Percentiles rank a stretch among this genome's conserved stretches.
phyloP scores from a whole-genome alignment of 2,329 filamentous ascomycete species.

The Cladophialophora psammophila region DNA sequence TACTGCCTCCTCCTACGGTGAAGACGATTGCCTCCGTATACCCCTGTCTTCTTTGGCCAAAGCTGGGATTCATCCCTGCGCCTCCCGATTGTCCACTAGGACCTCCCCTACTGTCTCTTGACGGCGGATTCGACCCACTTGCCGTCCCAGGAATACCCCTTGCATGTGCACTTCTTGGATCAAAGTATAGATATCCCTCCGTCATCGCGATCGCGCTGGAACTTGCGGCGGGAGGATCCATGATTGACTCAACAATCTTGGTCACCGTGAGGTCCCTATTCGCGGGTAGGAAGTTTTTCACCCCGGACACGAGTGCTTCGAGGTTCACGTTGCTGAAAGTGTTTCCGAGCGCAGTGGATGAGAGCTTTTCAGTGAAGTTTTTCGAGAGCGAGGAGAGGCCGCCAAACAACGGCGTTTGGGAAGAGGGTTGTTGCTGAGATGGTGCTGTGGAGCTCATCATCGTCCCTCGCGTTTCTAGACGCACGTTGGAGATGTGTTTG shows the following conservation, averaged over 20 bases:
- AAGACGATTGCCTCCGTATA: slow-evolving; percentile 94
- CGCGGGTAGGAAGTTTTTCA: slow-evolving; percentile 97
- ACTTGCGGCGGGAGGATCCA: slow-evolving; percentile 90
- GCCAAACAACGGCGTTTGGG: slow-evolving; percentile 77
- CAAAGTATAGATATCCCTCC: slow-evolving; percentile 96
- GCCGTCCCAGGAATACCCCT: slow-evolving; percentile 79
- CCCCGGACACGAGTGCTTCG: slow-evolving; percentile 90
- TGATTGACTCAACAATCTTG: slow-evolving; percentile 96
- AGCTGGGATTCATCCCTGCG: slow-evolving; percentile 69
- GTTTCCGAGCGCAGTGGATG: slow-evolving; percentile 82
- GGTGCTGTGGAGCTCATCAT: slow-evolving; percentile 86
- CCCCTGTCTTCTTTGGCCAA: slow-evolving; percentile 87
- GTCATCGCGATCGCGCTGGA: slow-evolving; percentile 95
- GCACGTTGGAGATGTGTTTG: slow-evolving; percentile 87
- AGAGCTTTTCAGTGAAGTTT: slow-evolving; percentile 90
- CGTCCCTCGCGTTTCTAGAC: slow-evolving; percentile 95
- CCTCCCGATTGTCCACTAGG: slow-evolving; percentile 46
- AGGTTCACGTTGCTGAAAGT: slow-evolving; percentile 84
- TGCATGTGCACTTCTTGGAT: slow-evolving; percentile 90
- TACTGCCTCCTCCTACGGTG: slow-evolving; percentile 92
- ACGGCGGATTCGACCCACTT: slow-evolving; percentile 69
- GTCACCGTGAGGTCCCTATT: slow-evolving; percentile 96
- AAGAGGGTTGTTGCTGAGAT: slow-evolving; percentile 64
- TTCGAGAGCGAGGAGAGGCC: slow-evolving; percentile 92
- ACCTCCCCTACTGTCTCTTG: slow-evolving; percentile 37